phyloP scores from a whole-genome alignment of 495 filamentous ascomycete species.

The Diplogelasinospora grovesii region DNA sequence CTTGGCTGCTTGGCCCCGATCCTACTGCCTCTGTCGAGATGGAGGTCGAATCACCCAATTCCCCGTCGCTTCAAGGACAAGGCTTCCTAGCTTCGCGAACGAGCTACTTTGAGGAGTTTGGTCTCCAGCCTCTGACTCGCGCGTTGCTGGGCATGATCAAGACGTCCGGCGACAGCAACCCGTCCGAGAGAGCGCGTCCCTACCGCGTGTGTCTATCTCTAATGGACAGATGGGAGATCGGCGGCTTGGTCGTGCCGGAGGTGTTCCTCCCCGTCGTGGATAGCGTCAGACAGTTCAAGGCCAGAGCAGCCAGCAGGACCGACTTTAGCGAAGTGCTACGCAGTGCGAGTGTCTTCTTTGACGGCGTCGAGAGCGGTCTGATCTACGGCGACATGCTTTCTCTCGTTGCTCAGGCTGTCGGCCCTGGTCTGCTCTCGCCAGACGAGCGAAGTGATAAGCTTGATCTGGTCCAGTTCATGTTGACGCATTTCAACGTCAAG shows the following conservation, averaged over 20 bases:
- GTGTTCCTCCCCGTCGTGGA: conserved; percentile 83
- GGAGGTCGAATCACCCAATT: conserved; percentile 44
- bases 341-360: conserved; percentile 93
- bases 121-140: conserved; percentile 61
- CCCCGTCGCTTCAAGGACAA: conserved; percentile 38
- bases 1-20: conserved; percentile 92
- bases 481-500: conserved; percentile 82
- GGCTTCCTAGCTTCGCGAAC: conserved; percentile 40
- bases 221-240: conserved; percentile 98
- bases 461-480: conserved; percentile 70
- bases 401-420: conserved; percentile 52
- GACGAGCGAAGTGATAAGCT: conserved; percentile 52
- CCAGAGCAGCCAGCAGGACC: conserved; percentile 47
- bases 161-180: conserved; percentile 37
- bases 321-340: conserved; percentile 81
- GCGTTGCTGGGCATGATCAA: conserved; percentile 75
- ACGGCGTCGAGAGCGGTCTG: conserved; percentile 87
- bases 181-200: conserved; percentile 72
- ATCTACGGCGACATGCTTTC: conserved; percentile 80
- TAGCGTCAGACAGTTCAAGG: conserved; percentile 66
- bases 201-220: conserved; percentile 88
- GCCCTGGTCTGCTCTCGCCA: conserved; percentile 30
- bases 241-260: conserved; percentile 75
- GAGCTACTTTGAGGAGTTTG: conserved; percentile 76
- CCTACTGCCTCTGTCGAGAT: conserved; percentile 39